A percentile compares a stretch with the other conserved stretches of the same genome.
Conservation (phyloP, 495 filamentous ascomycete species). For the Niebla homalea region DNA sequence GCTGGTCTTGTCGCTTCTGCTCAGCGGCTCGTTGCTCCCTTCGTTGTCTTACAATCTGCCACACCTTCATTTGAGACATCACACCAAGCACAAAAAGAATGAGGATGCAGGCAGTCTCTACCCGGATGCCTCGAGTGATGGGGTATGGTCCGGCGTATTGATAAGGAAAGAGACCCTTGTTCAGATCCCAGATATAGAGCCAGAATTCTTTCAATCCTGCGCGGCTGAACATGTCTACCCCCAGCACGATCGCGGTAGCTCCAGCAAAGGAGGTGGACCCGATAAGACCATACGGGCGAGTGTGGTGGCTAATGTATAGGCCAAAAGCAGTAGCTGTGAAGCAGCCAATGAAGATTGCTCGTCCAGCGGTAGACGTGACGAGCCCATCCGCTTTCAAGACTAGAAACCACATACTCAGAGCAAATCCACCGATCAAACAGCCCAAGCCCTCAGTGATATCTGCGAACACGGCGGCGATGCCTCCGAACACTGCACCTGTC, state of each 20-base stretch:
- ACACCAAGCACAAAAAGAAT: conserved; percentile 62
- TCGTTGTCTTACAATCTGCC: conserved; percentile 71
- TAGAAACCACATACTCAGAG: conserved; percentile 82
- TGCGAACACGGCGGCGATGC: conserved; percentile 60
- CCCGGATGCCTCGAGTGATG: conserved; percentile 71
- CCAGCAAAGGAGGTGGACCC: conserved; percentile 65
- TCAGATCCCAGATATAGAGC: conserved; percentile 86
- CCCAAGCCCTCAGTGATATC: conserved; percentile 80
- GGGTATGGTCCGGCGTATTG: conserved; percentile 61
- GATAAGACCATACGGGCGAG: conserved; percentile 65
- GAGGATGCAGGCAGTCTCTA: conserved; percentile 69
- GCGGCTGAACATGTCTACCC: conserved; percentile 81
- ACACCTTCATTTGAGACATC: conserved; percentile 73
- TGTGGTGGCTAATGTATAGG: conserved; percentile 68
- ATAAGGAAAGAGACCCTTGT: conserved; percentile 65
- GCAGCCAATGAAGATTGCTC: conserved; percentile 59
- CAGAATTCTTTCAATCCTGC: conserved; percentile 93
- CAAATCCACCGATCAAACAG: conserved; percentile 80
- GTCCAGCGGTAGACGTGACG: conserved; percentile 44
- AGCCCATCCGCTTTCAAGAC: conserved; percentile 66
- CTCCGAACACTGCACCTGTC: conserved; percentile 67
- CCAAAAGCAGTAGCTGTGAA: conserved; percentile 55
- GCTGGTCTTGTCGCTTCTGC: conserved; percentile 43
- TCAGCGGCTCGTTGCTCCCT: conserved; percentile 47
- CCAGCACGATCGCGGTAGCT: conserved; percentile 62